Conservation (phyloP, 2,329 filamentous ascomycete species). For the Helotiales sp. region DNA sequence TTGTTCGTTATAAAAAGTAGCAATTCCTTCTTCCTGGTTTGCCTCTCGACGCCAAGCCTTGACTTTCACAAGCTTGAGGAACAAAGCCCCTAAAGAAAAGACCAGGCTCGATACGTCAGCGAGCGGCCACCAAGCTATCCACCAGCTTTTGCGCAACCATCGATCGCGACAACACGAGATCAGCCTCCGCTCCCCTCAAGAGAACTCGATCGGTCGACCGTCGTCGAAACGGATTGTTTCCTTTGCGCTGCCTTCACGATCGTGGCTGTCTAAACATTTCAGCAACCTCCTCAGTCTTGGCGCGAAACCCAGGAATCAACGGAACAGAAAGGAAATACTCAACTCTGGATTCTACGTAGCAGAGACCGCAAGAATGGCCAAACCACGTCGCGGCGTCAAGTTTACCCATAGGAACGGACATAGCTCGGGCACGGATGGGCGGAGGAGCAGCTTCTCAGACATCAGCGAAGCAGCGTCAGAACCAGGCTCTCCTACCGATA, state of each 20-base stretch:
- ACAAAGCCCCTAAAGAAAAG: conserved; percentile 5
- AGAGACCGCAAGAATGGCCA: conserved; percentile 38
- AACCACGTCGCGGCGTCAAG: conserved; percentile 53
- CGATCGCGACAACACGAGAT: not conserved
- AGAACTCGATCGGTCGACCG: not conserved
- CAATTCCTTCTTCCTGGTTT: too few relatives aligned
- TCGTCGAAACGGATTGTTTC: not conserved
- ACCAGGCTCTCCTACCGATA: conserved; percentile 28
- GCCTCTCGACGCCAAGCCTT: not conserved
- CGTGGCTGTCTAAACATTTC: not conserved
- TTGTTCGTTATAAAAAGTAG: not conserved
- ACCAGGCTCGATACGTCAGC: conserved; percentile 22
- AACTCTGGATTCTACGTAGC: not conserved
- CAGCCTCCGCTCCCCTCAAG: not conserved
- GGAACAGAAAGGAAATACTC: conserved; percentile 15
- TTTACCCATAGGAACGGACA: conserved; percentile 43
- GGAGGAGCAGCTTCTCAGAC: conserved; percentile 72
- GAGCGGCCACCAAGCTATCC: not conserved
- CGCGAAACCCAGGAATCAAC: conserved; percentile 12
- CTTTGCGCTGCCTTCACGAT: not conserved
- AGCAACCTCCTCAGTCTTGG: conserved; percentile 13
- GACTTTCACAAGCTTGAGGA: conserved; percentile 14
- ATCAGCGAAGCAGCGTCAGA: conserved; percentile 59
- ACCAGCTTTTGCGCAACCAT: not conserved
- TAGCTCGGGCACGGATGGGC: conserved; percentile 36